phyloP scores from a whole-genome alignment of 2,329 filamentous ascomycete genomes.

The Pseudogymnoascus sp. region DNA sequence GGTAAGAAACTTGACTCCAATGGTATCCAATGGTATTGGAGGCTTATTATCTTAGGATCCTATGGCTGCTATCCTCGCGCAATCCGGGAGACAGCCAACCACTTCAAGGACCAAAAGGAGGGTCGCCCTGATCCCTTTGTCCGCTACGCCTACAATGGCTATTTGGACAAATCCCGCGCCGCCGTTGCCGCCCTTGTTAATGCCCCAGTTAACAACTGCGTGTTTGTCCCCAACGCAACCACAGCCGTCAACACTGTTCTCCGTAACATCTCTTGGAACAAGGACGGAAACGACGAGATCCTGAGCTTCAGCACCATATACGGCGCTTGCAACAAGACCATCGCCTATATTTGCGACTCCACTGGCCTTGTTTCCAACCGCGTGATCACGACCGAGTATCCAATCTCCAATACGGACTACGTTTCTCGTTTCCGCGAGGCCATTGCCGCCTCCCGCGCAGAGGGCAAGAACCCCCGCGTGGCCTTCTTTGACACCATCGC shows the following conservation, averaged over 20 bases:
- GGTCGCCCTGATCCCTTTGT: conserved; percentile 66
- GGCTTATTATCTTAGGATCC: conserved; percentile 43
- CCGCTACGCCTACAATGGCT: conserved; percentile 53
- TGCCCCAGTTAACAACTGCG: conserved; percentile 54
- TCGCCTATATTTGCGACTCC: conserved; percentile 49
- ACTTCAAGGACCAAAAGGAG: conserved; percentile 61
- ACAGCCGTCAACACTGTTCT: conserved; percentile 70
- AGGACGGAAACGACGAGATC: conserved; percentile 58
- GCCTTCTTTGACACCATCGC: conserved; percentile 75
- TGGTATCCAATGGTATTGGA: not conserved
- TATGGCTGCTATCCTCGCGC: conserved; percentile 65
- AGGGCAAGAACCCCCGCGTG: conserved; percentile 55
- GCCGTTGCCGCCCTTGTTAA: conserved; percentile 60
- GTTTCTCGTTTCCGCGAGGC: conserved; percentile 50
- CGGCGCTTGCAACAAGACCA: conserved; percentile 63
- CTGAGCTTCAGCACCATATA: conserved; percentile 74
- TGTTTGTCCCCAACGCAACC: conserved; percentile 77
- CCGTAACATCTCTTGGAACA: conserved; percentile 59
- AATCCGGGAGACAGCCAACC: conserved; percentile 49
- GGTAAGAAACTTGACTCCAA: conserved; percentile 18
- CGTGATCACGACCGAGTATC: conserved; percentile 57
- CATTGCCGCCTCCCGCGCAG: conserved; percentile 42
- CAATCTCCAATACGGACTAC: conserved; percentile 60
- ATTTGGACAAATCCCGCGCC: conserved; percentile 55
- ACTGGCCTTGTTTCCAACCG: conserved; percentile 31